A percentile compares a stretch with the other conserved stretches of the same genome.
Evolutionary conservation across 1,284 basidiomycete species (phyloP).

Genomic region (Rhodofomes roseus): DNA sequence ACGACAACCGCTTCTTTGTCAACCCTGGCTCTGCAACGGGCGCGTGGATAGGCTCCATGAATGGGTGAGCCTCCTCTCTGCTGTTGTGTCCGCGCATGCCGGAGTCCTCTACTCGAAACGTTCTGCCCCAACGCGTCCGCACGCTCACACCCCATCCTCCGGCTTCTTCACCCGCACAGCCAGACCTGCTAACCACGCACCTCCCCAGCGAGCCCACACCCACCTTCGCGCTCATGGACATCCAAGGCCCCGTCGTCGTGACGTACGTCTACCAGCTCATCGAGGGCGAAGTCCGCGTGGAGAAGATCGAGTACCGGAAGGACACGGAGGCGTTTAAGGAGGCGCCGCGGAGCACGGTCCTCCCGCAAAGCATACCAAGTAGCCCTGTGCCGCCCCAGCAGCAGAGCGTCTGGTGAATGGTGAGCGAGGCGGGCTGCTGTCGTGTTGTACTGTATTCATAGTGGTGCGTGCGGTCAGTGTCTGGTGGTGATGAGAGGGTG

Average conservation of each 20-base stretch:
- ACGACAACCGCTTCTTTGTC: constrained; percentile 90
- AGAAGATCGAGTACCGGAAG: constrained; percentile 81
- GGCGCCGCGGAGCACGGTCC: constrained; percentile 29
- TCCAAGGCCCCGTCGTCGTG: constrained; percentile 91
- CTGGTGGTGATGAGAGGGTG: no score
- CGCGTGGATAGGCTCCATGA: constrained; percentile 82
- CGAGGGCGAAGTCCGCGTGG: constrained; percentile 87
- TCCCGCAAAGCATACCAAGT: constrained; percentile 48
- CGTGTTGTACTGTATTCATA: no score
- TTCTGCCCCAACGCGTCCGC: no score
- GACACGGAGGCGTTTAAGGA: constrained; percentile 46
- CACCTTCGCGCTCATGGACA: constrained; percentile 92
- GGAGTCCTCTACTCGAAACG: no score
- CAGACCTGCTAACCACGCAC: no score
- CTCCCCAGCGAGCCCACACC: constrained; percentile 63
- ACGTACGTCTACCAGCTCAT: constrained; percentile 96
- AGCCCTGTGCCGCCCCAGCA: constrained; percentile 25
- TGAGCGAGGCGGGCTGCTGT: no score
- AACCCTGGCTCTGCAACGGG: constrained; percentile 96
- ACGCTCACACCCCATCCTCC: no score
- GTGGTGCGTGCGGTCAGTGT: no score
- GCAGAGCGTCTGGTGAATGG: constrained; percentile 32
- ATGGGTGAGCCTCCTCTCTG: constrained; percentile 43
- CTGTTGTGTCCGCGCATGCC: no score
- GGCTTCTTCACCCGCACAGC: background rate